Conservation (phyloP, 805 yeast species). For the Pichia cephalocereana region DNA sequence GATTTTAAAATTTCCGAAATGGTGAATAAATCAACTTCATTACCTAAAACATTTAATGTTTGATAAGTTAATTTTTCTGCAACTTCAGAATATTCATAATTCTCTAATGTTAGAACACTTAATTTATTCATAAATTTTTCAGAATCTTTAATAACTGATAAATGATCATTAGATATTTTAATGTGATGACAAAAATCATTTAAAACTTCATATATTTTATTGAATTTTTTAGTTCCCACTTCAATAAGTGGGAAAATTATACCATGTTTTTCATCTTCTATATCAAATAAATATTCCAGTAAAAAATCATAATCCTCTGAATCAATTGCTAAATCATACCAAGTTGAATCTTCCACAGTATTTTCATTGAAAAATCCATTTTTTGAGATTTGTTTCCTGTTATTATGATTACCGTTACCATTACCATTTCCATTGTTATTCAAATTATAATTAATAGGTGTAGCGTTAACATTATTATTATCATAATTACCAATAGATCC, state of each 20-base stretch:
- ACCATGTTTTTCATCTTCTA: not conserved
- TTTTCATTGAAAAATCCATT: not conserved
- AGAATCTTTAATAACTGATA: conserved; percentile 10
- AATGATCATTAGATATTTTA: conserved; percentile 7
- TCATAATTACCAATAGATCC: too few species aligned
- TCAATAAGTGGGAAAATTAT: conserved; percentile 9
- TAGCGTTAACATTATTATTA: too few species aligned
- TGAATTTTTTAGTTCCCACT: conserved; percentile 9
- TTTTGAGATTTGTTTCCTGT: not conserved
- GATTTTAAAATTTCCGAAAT: conserved; percentile 1
- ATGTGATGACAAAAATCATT: conserved; percentile 2
- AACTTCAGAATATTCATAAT: conserved; percentile 12
- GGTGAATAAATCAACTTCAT: conserved; percentile 6
- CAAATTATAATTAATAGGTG: not conserved
- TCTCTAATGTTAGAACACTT: conserved; percentile 4
- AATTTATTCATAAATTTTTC: conserved; percentile 4
- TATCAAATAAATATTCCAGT: conserved; percentile 5
- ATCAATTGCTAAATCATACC: conserved; percentile 6
- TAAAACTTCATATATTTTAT: conserved; percentile 6
- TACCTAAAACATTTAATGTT: conserved; percentile 10
- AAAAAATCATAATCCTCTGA: conserved; percentile 8
- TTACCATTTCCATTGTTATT: not conserved
- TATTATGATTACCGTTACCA: not conserved
- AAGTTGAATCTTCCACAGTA: not conserved
- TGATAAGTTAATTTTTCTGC: conserved; percentile 5